Conservation (phyloP, 2,329 filamentous ascomycete genomes). For the Aspergillus aculeatinus region DNA sequence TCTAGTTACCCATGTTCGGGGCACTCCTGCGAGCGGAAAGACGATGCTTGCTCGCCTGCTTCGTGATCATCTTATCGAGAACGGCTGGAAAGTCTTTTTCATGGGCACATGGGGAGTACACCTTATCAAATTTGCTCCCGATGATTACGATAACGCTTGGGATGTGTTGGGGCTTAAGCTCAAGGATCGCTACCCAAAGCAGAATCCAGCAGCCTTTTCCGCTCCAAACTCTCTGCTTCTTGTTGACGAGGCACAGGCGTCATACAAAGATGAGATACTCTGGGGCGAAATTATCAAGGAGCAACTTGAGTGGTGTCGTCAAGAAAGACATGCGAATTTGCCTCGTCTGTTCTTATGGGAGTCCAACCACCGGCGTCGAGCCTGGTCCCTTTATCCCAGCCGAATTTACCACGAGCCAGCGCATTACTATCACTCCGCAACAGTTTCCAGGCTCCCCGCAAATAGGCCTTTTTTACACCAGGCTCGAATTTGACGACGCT, state of each 20-base stretch:
- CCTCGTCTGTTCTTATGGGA: slow-evolving; percentile 21
- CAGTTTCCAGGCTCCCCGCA: not conserved
- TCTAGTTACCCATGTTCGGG: slow-evolving; percentile 11
- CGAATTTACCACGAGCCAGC: not conserved
- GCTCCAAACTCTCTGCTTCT: slow-evolving; percentile 13
- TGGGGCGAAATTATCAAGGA: slow-evolving; percentile 17
- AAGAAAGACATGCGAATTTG: slow-evolving; percentile 11
- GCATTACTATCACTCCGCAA: not conserved
- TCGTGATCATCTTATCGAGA: not conserved
- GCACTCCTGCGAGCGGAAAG: slow-evolving; percentile 16
- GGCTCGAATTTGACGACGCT: not conserved
- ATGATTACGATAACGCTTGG: not conserved
- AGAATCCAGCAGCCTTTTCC: not conserved
- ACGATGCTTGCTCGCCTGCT: slow-evolving; percentile 9
- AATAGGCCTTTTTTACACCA: slow-evolving; percentile 1
- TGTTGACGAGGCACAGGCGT: slow-evolving; percentile 16
- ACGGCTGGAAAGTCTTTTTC: not conserved
- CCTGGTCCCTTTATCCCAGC: not conserved
- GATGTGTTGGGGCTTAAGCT: not conserved
- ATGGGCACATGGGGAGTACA: too few relatives aligned
- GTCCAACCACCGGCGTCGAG: slow-evolving; percentile 9
- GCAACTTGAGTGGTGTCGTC: not conserved
- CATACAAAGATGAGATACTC: slow-evolving; percentile 9
- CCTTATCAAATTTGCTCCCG: not conserved
- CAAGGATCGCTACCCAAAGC: not conserved